Evolutionary conservation across 495 filamentous ascomycete species (phyloP).

Genomic region (Hyaloscypha hepaticicola): DNA sequence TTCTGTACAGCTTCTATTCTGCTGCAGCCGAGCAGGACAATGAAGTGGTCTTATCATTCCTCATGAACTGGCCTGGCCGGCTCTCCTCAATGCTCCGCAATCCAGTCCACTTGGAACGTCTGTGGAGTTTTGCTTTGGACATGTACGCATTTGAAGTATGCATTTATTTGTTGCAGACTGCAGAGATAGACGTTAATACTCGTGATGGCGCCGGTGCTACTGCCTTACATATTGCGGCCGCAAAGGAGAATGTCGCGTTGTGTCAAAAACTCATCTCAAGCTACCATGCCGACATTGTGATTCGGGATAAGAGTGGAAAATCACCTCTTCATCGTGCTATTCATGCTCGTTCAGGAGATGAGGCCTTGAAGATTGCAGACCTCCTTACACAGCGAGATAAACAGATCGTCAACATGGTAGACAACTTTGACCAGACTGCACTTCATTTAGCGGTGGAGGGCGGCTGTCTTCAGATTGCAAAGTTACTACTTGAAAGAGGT

Average conservation of each 20-base stretch:
- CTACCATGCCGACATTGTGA: neutral
- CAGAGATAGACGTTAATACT: neutral
- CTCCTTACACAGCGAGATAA: neutral
- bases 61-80: neutral
- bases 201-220: neutral
- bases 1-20: neutral
- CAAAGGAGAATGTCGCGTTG: neutral
- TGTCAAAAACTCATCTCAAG: neutral
- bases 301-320: neutral
- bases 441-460: neutral
- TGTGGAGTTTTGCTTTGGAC: neutral
- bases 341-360: neutral
- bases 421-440: neutral
- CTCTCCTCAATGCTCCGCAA: neutral
- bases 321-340: neutral
- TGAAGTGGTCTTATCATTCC: neutral
- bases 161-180: neutral
- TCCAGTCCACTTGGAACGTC: neutral
- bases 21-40: neutral
- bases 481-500: neutral
- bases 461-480: neutral
- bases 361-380: neutral
- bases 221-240: neutral
- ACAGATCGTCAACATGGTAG: neutral
- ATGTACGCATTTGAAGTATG: neutral